A percentile compares a stretch with the other conserved stretches of the same genome.
These are phyloP conservation scores for Coemansia sp. DNA, from an alignment of 192 early-diverging fungal species.

Conservation along the genomic window DNA sequence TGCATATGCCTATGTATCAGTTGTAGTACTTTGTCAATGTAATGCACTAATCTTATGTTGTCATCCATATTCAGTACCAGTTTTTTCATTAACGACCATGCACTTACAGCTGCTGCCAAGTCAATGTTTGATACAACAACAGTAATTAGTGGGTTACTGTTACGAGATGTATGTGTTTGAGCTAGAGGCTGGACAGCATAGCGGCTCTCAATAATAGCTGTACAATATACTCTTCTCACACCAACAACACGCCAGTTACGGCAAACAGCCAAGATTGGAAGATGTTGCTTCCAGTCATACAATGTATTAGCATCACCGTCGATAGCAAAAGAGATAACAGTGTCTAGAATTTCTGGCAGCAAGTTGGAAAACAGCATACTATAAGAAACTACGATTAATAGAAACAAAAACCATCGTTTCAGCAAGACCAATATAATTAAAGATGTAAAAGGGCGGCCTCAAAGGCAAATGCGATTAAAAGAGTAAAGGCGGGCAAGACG, in stretches of 20 bases:
- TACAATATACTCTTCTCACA: not conserved
- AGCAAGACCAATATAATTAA: too few relatives aligned
- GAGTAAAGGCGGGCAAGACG: not conserved
- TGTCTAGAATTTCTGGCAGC: not conserved
- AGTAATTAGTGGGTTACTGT: not conserved
- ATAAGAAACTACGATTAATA: not conserved
- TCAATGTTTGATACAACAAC: not conserved
- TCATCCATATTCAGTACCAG: not conserved
- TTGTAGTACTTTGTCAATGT: not conserved
- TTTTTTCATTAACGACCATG: not conserved
- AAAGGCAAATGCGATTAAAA: not conserved
- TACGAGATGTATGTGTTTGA: not conserved
- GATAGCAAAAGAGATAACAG: not conserved
- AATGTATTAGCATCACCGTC: not conserved
- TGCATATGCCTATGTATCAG: not conserved
- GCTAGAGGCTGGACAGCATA: too few relatives aligned
- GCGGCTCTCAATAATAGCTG: not conserved
- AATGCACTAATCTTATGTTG: not conserved
- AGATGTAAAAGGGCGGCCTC: too few relatives aligned
- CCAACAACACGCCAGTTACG: not conserved
- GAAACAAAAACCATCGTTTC: too few relatives aligned
- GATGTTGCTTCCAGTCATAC: not conserved
- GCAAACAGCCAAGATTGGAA: not conserved
- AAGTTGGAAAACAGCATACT: not conserved
- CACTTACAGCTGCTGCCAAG: not conserved